phyloP scores from a whole-genome alignment of 345 rosid genomes.

The Xanthoceras sorbifolium region DNA sequence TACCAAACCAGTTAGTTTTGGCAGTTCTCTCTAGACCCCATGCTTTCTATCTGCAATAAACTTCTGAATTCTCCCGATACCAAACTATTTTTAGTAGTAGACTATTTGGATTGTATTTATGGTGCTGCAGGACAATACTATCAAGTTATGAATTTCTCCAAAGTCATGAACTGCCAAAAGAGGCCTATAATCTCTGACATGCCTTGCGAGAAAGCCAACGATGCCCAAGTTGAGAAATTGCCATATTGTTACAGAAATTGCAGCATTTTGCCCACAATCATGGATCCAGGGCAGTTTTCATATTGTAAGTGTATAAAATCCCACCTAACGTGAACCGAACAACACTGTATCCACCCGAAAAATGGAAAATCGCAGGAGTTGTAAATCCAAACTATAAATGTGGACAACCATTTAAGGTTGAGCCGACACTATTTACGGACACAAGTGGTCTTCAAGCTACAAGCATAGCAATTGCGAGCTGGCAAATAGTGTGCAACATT shows the following conservation, averaged over 20 bases:
- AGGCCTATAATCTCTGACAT: slow-evolving; percentile 46
- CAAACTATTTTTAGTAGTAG: too few relatives aligned
- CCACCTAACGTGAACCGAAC: slow-evolving; percentile 53
- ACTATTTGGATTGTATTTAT: slow-evolving; percentile 42
- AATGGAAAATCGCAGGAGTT: slow-evolving; percentile 50
- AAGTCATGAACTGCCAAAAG: slow-evolving; percentile 43
- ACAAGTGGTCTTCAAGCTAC: slow-evolving; percentile 41
- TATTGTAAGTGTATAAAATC: slow-evolving; percentile 53
- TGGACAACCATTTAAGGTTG: slow-evolving; percentile 44
- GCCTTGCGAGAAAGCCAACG: slow-evolving; percentile 41
- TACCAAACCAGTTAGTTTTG: too few relatives aligned
- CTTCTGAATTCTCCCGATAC: too few relatives aligned
- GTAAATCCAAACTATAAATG: slow-evolving; percentile 45
- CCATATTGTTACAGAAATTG: slow-evolving; percentile 59
- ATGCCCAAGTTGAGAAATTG: slow-evolving; percentile 41
- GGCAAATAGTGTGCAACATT: slow-evolving; percentile 64
- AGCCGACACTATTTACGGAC: slow-evolving; percentile 39
- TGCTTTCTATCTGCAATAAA: too few relatives aligned
- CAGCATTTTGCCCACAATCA: slow-evolving; percentile 38
- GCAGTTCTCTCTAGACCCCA: too few relatives aligned
- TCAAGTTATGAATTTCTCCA: slow-evolving; percentile 38
- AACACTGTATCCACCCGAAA: slow-evolving; percentile 41
- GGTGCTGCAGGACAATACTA: slow-evolving; percentile 45
- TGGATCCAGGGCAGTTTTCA: slow-evolving; percentile 49
- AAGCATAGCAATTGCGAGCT: slow-evolving; percentile 44